These are phyloP conservation scores for Boletus tomentosulus DNA, from an alignment of 768 basidiomycete species.

Conservation along the genomic window DNA sequence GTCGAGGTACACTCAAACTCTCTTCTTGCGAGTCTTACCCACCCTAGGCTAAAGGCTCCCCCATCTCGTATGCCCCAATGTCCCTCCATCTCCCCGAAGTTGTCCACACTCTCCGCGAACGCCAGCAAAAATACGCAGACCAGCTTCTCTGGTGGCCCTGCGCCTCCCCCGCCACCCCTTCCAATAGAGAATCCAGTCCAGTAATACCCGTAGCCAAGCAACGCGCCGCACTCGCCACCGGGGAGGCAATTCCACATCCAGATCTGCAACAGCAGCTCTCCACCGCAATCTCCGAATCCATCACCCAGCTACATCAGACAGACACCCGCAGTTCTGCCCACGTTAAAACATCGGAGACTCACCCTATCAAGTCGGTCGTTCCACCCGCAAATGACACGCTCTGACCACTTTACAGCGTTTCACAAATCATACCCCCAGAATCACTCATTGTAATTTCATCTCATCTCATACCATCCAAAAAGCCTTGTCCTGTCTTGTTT, in stretches of 20 bases:
- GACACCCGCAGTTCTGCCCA: background rate
- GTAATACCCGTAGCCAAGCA: conserved; percentile 22
- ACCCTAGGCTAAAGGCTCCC: conserved; percentile 41
- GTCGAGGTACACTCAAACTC: conserved; percentile 22
- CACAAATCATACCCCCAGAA: conserved; percentile 53
- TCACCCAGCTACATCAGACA: background rate
- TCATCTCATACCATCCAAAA: conserved; percentile 23
- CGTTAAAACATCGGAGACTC: conserved; percentile 71
- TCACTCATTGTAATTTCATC: conserved; percentile 41
- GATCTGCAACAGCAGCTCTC: conserved; percentile 47
- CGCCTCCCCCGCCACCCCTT: conserved; percentile 1
- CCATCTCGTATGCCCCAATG: conserved; percentile 56
- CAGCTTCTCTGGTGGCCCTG: conserved; percentile 50
- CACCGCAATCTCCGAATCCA: conserved; percentile 51
- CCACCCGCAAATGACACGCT: background rate
- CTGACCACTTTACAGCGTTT: conserved; percentile 38
- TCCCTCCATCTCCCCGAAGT: conserved; percentile 60
- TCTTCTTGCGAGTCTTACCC: background rate
- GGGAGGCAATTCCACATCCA: conserved; percentile 11
- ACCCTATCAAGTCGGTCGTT: conserved; percentile 75
- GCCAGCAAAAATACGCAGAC: conserved; percentile 42
- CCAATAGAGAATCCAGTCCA: conserved; percentile 1
- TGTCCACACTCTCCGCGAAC: conserved; percentile 46
- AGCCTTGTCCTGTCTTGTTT: conserved; percentile 32
- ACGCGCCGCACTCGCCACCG: conserved; percentile 20